A percentile compares a stretch with the other conserved stretches of the same genome.
phyloP scores from a whole-genome alignment of 2,329 filamentous ascomycete species.

The Celoporthe dispersa region DNA sequence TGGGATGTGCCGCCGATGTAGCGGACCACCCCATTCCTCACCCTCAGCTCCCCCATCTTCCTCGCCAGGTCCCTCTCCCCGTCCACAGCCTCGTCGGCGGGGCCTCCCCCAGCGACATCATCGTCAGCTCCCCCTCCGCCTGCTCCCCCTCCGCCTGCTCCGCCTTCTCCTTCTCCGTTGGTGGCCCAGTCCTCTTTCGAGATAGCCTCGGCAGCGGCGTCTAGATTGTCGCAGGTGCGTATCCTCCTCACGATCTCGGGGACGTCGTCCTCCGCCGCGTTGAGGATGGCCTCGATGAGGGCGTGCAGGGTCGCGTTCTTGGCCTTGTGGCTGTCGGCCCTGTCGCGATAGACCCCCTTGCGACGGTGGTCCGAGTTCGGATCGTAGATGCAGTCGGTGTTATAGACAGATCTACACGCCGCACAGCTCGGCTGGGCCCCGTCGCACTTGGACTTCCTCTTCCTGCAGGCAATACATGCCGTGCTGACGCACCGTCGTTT shows the following conservation, averaged over 20 bases:
- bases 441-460: slow-evolving; percentile 87
- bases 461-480: slow-evolving; percentile 80
- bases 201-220: slow-evolving; percentile 59
- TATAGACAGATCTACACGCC: slow-evolving; percentile 93
- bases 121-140: slow-evolving; percentile 42
- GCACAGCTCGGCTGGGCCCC: slow-evolving; percentile 90
- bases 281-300: slow-evolving; percentile 90
- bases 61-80: slow-evolving; percentile 82
- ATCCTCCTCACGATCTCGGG: slow-evolving; percentile 82
- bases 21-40: slow-evolving; percentile 85
- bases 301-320: slow-evolving; percentile 86
- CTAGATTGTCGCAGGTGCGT: slow-evolving; percentile 77
- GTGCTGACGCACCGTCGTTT: slow-evolving; percentile 83
- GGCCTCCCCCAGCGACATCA: slow-evolving; percentile 45
- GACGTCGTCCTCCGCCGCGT: slow-evolving; percentile 87
- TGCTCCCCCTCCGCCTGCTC: slow-evolving; percentile 40
- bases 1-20: slow-evolving; percentile 96
- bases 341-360: slow-evolving; percentile 96
- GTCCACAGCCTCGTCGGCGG: slow-evolving; percentile 48
- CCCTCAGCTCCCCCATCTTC: slow-evolving; percentile 88
- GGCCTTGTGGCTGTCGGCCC: slow-evolving; percentile 85
- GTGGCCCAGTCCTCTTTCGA: slow-evolving; percentile 44
- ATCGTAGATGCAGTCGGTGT: slow-evolving; percentile 90
- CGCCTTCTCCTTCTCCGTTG: slow-evolving; percentile 39
- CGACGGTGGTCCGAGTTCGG: slow-evolving; percentile 94